Evolutionary conservation across 2,329 filamentous ascomycete genomes (phyloP).

Genomic region (Colletotrichum plurivorum): DNA sequence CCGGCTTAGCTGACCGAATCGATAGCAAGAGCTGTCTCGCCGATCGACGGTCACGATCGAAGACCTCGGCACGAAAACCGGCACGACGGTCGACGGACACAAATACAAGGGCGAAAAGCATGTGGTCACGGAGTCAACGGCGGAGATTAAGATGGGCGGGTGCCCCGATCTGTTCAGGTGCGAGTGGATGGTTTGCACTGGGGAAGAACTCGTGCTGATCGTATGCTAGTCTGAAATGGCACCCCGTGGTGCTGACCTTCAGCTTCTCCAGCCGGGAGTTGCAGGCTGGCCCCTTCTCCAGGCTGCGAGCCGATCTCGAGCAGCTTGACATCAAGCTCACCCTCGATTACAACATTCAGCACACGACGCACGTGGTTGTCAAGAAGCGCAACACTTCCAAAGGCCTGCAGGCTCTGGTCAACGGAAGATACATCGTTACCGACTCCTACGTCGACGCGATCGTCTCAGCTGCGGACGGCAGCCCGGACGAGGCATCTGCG

Average conservation of each 20-base stretch:
- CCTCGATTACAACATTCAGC: constrained; percentile 76
- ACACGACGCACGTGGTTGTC: constrained; percentile 90
- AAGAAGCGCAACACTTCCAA: constrained; percentile 92
- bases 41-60: constrained; percentile 81
- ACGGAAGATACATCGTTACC: constrained; percentile 83
- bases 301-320: constrained; percentile 78
- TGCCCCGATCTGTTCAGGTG: constrained; percentile 75
- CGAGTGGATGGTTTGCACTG: not conserved
- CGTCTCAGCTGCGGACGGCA: constrained; percentile 68
- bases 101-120: constrained; percentile 75
- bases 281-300: constrained; percentile 74
- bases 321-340: constrained; percentile 91
- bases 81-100: constrained; percentile 82
- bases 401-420: constrained; percentile 87
- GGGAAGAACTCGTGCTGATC: not conserved
- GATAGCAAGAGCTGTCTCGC: constrained; percentile 71
- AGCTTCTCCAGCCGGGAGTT: constrained; percentile 80
- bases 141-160: constrained; percentile 80
- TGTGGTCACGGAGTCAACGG: constrained; percentile 66
- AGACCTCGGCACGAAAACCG: constrained; percentile 87
- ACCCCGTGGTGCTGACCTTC: constrained; percentile 85
- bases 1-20: constrained; percentile 1
- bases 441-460: constrained; percentile 82
- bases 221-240: constrained; percentile 78
- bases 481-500: constrained; percentile 64